Base-by-base conservation (phyloP, 257 asterid genomes). In the Nicotiana obtusifolia region DNA sequence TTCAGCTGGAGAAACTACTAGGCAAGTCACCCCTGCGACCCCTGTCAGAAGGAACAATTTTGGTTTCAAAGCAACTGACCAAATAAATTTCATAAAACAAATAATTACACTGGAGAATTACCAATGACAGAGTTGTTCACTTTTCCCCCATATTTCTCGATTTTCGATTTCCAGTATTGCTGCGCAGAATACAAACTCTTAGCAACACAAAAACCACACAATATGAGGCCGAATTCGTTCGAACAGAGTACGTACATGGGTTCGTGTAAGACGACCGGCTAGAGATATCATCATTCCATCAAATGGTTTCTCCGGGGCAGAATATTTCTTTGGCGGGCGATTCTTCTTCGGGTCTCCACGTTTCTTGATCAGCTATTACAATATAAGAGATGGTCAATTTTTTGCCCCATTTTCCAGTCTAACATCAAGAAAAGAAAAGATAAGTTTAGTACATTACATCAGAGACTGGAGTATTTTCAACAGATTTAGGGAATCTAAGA, bases 91-190 rank as follows among this genome's bases (percentile, higher is more conserved):
- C 24, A 0, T 0, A 22, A 15, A 2, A 73, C 14, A 15, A 14
- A 15, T 73, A 16, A 24, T 24, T 73, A 16, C 19, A 83, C 20
- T 13, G 78, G 15, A 44, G 13, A n/a, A 13, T 44, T 88, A 95
- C 99, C 99, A 53, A 88, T 87, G 35, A 94, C 87, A 3, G 92
- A 84, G 83, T 88, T 90, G 26, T 90, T 81, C 20, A 95, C 95
- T 80, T 90, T 85, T 44, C 98, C 98, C 16, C 97, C 99, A 31
- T 85, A 80, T 85, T 89, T 90, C 89, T 95, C 97, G 22, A 94
- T 94, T 85, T 88, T 86, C 0, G 91, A 76, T 87, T 88, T 94
- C 97, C 97, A 94, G 82, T 90, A 87, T 91, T 95, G 97, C 99
- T 95, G 53, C 41, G 76, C 53, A 66, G 28, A 13, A 9, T 1